Conservation (phyloP, 177 flowering plant genomes). For the Vitis hybrid region DNA sequence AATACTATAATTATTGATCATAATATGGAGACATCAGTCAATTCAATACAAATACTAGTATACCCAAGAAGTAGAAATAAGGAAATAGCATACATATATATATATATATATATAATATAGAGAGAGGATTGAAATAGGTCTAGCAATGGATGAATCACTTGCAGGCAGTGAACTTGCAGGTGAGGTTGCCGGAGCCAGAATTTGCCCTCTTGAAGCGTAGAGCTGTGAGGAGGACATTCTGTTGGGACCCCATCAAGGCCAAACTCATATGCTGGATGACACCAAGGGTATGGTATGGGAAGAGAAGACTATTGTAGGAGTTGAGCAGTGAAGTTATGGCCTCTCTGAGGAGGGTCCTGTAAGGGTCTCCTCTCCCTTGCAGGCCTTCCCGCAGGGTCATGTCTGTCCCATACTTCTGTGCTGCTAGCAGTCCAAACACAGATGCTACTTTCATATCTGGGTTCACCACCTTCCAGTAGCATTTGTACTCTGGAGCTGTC, state of each 20-base stretch:
- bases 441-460: constrained; percentile 79
- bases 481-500: constrained; percentile 75
- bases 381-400: constrained; percentile 61
- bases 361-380: constrained; percentile 77
- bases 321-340: constrained; percentile 80
- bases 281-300: constrained; percentile 47
- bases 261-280: constrained; percentile 46
- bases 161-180: constrained; percentile 74
- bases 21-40: too few species aligned
- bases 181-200: constrained; percentile 43
- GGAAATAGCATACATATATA: too few species aligned
- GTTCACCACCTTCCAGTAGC: constrained; percentile 76
- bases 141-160: constrained; percentile 29
- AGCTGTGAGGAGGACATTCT: constrained; percentile 56
- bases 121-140: neutral
- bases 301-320: constrained; percentile 71
- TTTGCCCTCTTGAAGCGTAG: constrained; percentile 77
- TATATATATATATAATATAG: neutral
- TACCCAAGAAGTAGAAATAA: too few species aligned
- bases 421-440: constrained; percentile 70
- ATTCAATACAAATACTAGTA: too few species aligned
- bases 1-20: too few species aligned
- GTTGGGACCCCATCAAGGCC: constrained; percentile 58
- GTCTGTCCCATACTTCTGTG: constrained; percentile 63
- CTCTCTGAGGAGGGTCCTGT: constrained; percentile 83